phyloP scores from a whole-genome alignment of 495 filamentous ascomycete species.

The Annulohypoxylon nitens region DNA sequence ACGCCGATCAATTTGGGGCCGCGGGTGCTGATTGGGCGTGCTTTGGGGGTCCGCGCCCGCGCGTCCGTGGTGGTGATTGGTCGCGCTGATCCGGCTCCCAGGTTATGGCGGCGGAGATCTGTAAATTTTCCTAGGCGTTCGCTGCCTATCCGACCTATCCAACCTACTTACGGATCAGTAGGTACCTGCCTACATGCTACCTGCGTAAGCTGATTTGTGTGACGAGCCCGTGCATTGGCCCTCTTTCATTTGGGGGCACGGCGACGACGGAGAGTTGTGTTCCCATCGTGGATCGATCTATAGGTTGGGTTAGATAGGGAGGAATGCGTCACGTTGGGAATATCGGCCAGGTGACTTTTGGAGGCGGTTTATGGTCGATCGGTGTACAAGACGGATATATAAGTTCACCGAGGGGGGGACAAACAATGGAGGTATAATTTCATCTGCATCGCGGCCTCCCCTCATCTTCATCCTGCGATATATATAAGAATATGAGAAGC shows the following conservation, averaged over 20 bases:
- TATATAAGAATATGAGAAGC: neutral
- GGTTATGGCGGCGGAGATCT: conserved; percentile 29
- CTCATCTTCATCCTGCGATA: neutral
- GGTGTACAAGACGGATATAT: conserved; percentile 1
- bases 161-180: too few relatives aligned
- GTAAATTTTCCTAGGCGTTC: conserved; percentile 15
- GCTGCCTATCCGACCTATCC: too few relatives aligned
- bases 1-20: conserved; percentile 1
- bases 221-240: conserved; percentile 31
- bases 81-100: conserved; percentile 23
- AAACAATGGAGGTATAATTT: neutral
- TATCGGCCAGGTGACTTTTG: neutral
- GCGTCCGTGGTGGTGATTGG: conserved; percentile 11
- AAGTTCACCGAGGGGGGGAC: neutral
- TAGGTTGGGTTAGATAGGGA: neutral
- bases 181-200: too few relatives aligned
- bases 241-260: neutral
- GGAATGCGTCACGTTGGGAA: conserved; percentile 23
- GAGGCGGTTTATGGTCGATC: conserved; percentile 2
- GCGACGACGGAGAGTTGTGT: neutral
- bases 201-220: conserved; percentile 13
- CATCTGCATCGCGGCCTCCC: neutral
- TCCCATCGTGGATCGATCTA: conserved; percentile 9
- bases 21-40: conserved; percentile 17
- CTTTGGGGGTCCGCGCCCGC: neutral